Percentiles rank a stretch among this genome's conserved stretches.
Conservation (phyloP, 2,329 filamentous ascomycete genomes). For the Lachnellula occidentalis region DNA sequence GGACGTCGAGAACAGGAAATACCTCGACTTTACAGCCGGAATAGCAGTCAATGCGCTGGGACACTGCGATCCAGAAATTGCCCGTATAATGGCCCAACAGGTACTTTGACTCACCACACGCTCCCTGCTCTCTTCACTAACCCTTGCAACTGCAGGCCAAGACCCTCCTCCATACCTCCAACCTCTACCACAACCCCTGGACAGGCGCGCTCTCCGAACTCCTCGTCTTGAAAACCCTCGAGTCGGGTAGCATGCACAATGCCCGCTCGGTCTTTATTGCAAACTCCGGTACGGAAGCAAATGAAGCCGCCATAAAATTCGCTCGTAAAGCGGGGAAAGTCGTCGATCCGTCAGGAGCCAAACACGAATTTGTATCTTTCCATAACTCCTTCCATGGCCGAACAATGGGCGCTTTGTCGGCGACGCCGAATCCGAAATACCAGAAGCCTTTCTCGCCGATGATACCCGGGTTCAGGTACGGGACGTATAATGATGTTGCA, state of each 20-base stretch:
- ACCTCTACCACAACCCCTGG: constrained; percentile 96
- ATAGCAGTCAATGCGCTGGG: constrained; percentile 94
- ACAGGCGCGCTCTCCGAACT: constrained; percentile 83
- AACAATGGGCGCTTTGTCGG: constrained; percentile 92
- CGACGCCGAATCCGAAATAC: constrained; percentile 96
- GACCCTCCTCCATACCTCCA: constrained; percentile 85
- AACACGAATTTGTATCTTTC: constrained; percentile 87
- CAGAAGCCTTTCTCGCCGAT: constrained; percentile 92
- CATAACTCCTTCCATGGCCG: constrained; percentile 90
- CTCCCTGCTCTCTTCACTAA: background rate
- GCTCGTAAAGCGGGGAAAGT: constrained; percentile 84
- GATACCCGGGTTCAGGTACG: constrained; percentile 88
- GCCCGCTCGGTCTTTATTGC: constrained; percentile 82
- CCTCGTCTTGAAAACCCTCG: constrained; percentile 73
- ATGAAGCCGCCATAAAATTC: constrained; percentile 97
- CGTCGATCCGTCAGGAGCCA: constrained; percentile 62
- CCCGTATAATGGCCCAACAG: constrained; percentile 71
- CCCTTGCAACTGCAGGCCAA: constrained; percentile 44
- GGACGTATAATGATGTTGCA: constrained; percentile 75
- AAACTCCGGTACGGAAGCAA: constrained; percentile 95
- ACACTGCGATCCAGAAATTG: constrained; percentile 78
- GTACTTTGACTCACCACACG: constrained; percentile 35
- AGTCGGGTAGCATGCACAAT: constrained; percentile 76
- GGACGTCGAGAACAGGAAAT: constrained; percentile 83
- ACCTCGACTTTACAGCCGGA: constrained; percentile 90